Conservation (phyloP, 176 grass and related monocot species). For the Paspalum vaginatum region DNA sequence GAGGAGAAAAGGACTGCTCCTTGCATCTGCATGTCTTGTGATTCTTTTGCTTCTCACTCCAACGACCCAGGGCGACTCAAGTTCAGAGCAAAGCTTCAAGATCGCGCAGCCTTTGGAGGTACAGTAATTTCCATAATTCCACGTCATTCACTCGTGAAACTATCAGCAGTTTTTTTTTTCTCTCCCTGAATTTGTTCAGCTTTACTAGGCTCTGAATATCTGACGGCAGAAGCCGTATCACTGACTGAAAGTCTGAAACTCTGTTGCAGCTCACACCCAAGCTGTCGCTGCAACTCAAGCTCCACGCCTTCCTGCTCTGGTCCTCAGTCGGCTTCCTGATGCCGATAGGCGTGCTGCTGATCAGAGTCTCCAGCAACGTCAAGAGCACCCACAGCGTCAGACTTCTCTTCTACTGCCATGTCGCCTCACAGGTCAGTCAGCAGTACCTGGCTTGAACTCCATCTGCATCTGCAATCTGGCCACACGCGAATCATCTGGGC, state of each 20-base stretch:
- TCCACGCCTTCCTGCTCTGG: conserved; percentile 91
- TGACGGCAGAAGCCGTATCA: neutral
- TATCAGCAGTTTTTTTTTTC: neutral
- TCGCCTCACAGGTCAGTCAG: conserved; percentile 63
- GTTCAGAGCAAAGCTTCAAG: conserved; percentile 40
- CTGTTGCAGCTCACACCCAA: conserved; percentile 62
- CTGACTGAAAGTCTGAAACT: neutral
- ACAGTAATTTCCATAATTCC: conserved; percentile 29
- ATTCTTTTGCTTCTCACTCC: conserved; percentile 34
- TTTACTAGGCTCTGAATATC: conserved; percentile 8
- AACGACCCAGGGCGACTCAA: conserved; percentile 8
- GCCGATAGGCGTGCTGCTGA: conserved; percentile 75
- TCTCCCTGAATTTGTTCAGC: neutral
- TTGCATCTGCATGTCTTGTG: conserved; percentile 34
- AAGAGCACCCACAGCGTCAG: conserved; percentile 49
- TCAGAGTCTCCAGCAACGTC: conserved; percentile 60
- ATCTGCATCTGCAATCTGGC: neutral
- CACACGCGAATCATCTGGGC: neutral
- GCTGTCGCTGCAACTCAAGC: conserved; percentile 71
- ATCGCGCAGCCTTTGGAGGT: conserved; percentile 37
- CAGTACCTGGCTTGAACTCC: neutral
- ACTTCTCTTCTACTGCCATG: conserved; percentile 83
- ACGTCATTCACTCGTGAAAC: neutral
- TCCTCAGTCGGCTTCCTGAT: conserved; percentile 84
- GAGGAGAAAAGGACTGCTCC: conserved; percentile 36